A percentile compares a stretch with the other conserved stretches of the same genome.
Conservation (phyloP, 441 rosid genomes). For the Bruguiera hainesii region DNA sequence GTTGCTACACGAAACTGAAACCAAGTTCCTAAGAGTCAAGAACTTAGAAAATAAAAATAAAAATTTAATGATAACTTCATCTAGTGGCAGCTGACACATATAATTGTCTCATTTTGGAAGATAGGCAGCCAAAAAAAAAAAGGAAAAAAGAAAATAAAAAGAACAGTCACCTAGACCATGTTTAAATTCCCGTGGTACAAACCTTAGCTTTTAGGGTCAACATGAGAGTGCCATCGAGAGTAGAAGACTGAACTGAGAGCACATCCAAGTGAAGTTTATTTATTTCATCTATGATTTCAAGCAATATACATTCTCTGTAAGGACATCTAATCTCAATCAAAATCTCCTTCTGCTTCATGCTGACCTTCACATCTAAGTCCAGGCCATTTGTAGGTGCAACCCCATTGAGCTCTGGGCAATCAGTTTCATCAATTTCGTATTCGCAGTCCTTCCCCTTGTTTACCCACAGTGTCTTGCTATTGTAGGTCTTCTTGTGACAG, state of each 20-base stretch:
- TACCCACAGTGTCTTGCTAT: constrained; percentile 40
- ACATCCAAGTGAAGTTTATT: constrained; percentile 71
- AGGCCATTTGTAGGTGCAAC: constrained; percentile 25
- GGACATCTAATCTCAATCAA: constrained; percentile 59
- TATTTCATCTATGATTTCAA: constrained; percentile 67
- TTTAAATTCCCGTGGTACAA: constrained; percentile 1
- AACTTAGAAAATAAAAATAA: too few species aligned
- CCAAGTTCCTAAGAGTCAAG: too few species aligned
- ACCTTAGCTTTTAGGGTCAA: constrained; percentile 73
- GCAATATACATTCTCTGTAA: constrained; percentile 59
- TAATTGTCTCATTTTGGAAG: too few species aligned
- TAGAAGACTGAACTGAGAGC: constrained; percentile 55
- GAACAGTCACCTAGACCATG: not conserved
- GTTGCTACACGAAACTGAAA: constrained; percentile 68
- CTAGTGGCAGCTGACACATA: too few species aligned
- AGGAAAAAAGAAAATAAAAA: not conserved
- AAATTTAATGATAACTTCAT: too few species aligned
- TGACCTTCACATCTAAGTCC: constrained; percentile 47
- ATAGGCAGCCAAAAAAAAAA: not conserved
- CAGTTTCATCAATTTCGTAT: constrained; percentile 33
- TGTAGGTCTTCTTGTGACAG: constrained; percentile 35
- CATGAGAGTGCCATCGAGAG: constrained; percentile 48
- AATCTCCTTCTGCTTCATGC: constrained; percentile 60
- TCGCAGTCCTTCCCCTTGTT: constrained; percentile 55
- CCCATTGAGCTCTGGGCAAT: constrained; percentile 20